Evolutionary conservation across 192 early-diverging fungal species (phyloP), one percentile per base, ranked within the genome.

Genomic region (Backusella macrospora): DNA sequence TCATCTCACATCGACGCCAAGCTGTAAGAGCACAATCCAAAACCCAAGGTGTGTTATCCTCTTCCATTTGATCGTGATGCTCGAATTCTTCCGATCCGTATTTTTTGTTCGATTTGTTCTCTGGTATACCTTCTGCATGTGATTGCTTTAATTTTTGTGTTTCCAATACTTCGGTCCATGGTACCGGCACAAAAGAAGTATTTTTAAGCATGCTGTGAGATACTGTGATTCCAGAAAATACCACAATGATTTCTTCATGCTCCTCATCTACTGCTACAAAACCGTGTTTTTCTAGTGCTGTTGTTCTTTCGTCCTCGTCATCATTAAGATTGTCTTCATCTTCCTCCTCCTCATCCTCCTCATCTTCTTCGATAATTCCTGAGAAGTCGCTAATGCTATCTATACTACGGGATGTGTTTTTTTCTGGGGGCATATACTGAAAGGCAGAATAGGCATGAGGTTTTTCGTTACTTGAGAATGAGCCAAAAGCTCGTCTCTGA

Each of bases 1-100:
- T 46, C 44, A 77, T 62, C 26, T 77, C 76, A 52, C 76, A 77
- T 34, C 65, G 37, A 14, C 68, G 70, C 76, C 76, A 77, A n/a
- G 76, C 70, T 21, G 63, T 59, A 34, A 77, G 46, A 23, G 76
- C 76, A 14, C 62, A 65, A 37, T 68, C 46, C 70, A 77, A 59
- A n/a, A 77, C 76, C 44, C 49, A 77, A 1, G 70, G 70, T 4
- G 70, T 59, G 18, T 46, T 14, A 37, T 63, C 62, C 10, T 72
- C 14, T 2, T 63, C 40, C n/a, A 18, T 49, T n/a, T 49, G n/a
- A 21, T 49, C 48, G 5, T 49, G 48, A n/a, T 49, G 18, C 23
- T 55, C 52, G 5, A 1, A 18, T 12, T 29, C 21, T 12, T 59
- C 4, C 9, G 52, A 26, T 18, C 16, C 16, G 42, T 15, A 43